Conservation (phyloP, 2,329 filamentous ascomycete species). For the Fusarium multiceps region DNA sequence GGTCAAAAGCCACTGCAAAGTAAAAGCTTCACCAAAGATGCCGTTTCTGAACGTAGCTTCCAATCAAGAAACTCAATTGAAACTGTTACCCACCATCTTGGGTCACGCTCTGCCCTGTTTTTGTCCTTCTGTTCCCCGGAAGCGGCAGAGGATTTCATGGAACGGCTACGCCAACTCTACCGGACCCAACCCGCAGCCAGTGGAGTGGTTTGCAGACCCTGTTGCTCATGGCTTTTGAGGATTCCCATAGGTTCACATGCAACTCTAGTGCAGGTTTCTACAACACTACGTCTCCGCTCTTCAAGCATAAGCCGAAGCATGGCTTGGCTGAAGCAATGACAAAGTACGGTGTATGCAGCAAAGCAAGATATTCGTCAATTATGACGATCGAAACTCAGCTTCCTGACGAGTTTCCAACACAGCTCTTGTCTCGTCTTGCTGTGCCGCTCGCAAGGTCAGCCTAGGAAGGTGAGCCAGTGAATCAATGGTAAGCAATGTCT, state of each 20-base stretch:
- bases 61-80: constrained; percentile 1
- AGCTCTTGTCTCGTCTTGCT: neutral
- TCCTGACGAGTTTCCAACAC: neutral
- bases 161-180: constrained; percentile 30
- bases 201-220: constrained; percentile 19
- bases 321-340: constrained; percentile 15
- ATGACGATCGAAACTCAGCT: constrained; percentile 19
- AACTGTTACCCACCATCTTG: constrained; percentile 24
- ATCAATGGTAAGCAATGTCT: constrained; percentile 10
- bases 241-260: constrained; percentile 22
- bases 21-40: constrained; percentile 9
- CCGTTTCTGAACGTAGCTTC: constrained; percentile 12
- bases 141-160: constrained; percentile 34
- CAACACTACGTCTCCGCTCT: constrained; percentile 1
- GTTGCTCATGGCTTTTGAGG: constrained; percentile 6
- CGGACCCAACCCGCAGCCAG: constrained; percentile 26
- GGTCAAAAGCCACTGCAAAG: constrained; percentile 6
- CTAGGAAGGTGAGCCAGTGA: neutral
- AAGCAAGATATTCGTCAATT: constrained; percentile 4
- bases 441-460: neutral
- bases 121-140: constrained; percentile 20
- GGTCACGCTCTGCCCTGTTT: constrained; percentile 22
- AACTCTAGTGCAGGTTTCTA: constrained; percentile 8
- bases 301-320: constrained; percentile 7
- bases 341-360: constrained; percentile 12